Evolutionary conservation across 345 rosid genomes (phyloP), one percentile per base, ranked within the genome.

Genomic region (Salix exigua): DNA sequence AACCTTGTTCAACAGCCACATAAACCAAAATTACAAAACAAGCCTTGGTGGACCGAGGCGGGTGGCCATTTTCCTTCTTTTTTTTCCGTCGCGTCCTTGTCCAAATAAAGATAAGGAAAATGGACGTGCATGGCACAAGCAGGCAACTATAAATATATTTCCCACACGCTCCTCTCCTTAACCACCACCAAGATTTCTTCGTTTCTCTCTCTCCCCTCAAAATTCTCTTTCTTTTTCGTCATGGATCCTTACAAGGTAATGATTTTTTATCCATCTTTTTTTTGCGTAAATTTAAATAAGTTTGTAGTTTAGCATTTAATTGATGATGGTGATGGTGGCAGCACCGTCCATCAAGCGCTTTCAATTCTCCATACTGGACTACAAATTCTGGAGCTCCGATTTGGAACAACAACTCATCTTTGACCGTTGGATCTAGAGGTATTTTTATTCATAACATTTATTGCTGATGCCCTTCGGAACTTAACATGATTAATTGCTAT

Each of bases 371-470:
- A 0, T 90, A 87, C 75, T 91, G 86, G 87, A 92, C 98, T 55
- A 88, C 97, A 23, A 94, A 94, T 81, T 89, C 91, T 12, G 97
- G 98, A 44, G 75, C 91, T 83, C 97, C 98, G 0, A 89, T 94
- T 50, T 92, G 88, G 82, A 92, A 92, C 91, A 90, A 94, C 83
- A 88, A 82, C 84, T 88, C 91, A 4, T 90, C 97, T 44, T 66
- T 92, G 79, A 94, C 98, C 31, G 87, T 94, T 73, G 98, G 98
- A 72, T 74, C 86, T 44, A 83, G 98, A 88, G 98, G 98, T 90
- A 84, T 10, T 19, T 67, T 26, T 37, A 14, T 40, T 40, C 11
- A 13, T 40, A 10, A 40, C 10, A 40, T 40, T 14, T 40, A 40
- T 40, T 13, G 46, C 2, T 40, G 46, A n/a, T n/a, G n/a, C n/a